Base-by-base conservation (phyloP, 2,329 filamentous ascomycete genomes). In the Curvularia sp. region DNA sequence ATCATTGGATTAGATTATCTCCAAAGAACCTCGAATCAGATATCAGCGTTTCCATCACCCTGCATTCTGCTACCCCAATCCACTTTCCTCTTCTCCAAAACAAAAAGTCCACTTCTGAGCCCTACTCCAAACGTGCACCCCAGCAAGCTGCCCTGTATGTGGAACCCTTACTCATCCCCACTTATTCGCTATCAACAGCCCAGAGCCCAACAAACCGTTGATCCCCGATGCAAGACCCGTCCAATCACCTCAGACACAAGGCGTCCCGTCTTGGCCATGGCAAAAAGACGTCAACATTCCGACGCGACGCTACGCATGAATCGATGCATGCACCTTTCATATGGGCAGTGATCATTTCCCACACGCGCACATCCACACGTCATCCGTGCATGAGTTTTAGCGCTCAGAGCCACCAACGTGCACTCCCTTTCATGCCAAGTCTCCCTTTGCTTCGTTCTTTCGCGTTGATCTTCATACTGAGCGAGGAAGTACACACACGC, bases 51-150 rank as follows among this genome's bases (percentile, higher is more conserved):
- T n/a, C 13, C 35, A 7, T 38, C 35, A 8, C 35, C n/a, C 35
- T 38, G 35, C 35, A 18, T 38, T 18, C 35, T 18, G 5, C 15
- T 38, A 38, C 35, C 8, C 35, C 35, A 38, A 38, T 18, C n/a
- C 15, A 7, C 8, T 2, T 18, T 38, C 35, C 2, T 28, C 15
- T n/a, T 48, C 46, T 35, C 13, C 55, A 24, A 54, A 24, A 28
- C 20, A 28, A 28, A 44, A 44, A 26, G n/a, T 33, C 53, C 20
- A 13, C n/a, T 28, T 30, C 38, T 20, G 24, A 49, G 33, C 44
- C 22, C 13, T 58, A 38, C 51, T 44, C 35, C 47, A 49, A 49
- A 39, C 26, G 22, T 15, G n/a, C 20, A 39, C n/a, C 39, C 33
- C 35, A 22, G 15, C 48, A 22, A 4, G 2, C 18, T 9, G 10